Percentiles rank a stretch among this genome's conserved stretches.
These are phyloP conservation scores for Mycena galopus DNA, from an alignment of 768 basidiomycete species.

Conservation along the genomic window DNA sequence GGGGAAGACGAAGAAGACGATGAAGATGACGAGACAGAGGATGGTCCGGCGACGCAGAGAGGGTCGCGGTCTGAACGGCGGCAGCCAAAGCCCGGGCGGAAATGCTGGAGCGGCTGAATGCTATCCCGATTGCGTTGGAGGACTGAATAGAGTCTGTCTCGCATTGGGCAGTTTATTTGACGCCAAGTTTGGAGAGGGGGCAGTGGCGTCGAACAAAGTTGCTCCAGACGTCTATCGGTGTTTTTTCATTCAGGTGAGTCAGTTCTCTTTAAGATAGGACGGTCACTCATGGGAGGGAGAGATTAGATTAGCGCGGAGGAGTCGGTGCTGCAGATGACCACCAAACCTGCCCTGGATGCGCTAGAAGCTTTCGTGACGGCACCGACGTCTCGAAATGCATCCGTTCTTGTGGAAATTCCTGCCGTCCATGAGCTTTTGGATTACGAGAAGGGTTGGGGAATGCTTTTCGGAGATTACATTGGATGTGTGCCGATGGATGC, in stretches of 20 bases:
- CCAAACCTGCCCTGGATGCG: not conserved
- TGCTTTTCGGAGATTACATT: not conserved
- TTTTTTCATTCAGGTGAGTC: slow-evolving; percentile 27
- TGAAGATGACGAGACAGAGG: slow-evolving; percentile 7
- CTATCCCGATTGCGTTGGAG: not conserved
- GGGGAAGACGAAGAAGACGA: not conserved
- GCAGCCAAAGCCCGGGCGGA: not conserved
- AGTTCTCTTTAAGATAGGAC: not conserved
- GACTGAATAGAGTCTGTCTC: not conserved
- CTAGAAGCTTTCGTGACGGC: not conserved
- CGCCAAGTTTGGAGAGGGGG: not conserved
- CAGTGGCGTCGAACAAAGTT: not conserved
- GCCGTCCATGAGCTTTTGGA: slow-evolving; percentile 4
- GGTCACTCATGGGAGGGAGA: not conserved
- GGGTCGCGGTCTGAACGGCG: not conserved
- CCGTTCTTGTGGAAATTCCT: not conserved
- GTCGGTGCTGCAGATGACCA: slow-evolving; percentile 8
- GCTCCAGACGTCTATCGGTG: slow-evolving; percentile 15
- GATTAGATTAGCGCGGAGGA: not conserved
- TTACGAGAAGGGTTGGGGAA: not conserved
- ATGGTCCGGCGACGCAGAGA: not conserved
- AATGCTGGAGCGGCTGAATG: not conserved
- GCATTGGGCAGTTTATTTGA: not conserved
- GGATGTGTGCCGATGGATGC: not conserved
- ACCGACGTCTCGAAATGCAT: not conserved